Conservation (phyloP, 2,329 filamentous ascomycete species). For the Talaromyces atroroseus region DNA sequence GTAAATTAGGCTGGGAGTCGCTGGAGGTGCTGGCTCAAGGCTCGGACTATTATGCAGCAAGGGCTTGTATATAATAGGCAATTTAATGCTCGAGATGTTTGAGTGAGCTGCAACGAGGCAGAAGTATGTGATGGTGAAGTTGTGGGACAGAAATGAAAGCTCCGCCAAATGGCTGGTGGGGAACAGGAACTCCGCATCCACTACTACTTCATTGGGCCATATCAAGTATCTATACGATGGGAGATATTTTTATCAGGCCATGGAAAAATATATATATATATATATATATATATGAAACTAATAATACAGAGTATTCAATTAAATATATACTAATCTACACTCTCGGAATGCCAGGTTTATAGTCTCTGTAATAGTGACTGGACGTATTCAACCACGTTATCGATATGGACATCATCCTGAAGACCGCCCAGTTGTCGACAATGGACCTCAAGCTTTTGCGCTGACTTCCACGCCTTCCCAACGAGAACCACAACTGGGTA, state of each 20-base stretch:
- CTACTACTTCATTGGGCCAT: not conserved
- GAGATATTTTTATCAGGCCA: not conserved
- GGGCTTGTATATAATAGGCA: not conserved
- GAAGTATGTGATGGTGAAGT: not conserved
- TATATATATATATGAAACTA: not conserved
- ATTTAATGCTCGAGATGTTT: not conserved
- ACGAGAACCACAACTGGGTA: constrained; percentile 80
- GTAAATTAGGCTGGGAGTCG: not conserved
- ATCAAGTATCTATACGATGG: not conserved
- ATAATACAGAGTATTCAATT: constrained; percentile 7
- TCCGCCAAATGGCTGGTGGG: constrained; percentile 3
- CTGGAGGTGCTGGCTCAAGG: not conserved
- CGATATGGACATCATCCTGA: constrained; percentile 54
- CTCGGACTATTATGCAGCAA: not conserved
- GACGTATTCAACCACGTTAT: constrained; percentile 46
- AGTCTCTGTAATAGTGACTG: constrained; percentile 46
- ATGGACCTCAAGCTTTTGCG: constrained; percentile 66
- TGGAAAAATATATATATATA: no score
- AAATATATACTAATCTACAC: constrained; percentile 8
- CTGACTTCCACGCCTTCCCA: constrained; percentile 62
- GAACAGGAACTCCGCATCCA: not conserved
- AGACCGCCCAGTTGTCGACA: constrained; percentile 60
- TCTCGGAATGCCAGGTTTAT: constrained; percentile 29
- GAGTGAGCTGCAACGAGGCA: not conserved
- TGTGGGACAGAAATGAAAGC: constrained; percentile 5